Base-by-base conservation (phyloP, 768 basidiomycete genomes). In the Phanerochaete carnosa region DNA sequence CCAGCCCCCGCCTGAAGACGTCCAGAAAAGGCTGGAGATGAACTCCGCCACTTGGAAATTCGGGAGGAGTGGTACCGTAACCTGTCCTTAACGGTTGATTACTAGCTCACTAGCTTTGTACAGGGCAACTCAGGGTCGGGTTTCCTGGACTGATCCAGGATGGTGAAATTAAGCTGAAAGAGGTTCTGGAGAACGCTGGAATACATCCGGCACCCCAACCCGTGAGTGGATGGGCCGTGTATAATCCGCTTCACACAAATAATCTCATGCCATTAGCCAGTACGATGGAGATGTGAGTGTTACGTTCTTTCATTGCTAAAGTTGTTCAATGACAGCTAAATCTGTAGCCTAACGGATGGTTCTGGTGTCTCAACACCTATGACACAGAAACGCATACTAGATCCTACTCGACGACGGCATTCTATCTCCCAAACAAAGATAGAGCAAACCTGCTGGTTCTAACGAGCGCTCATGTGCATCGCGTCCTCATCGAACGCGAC, bases 391-490 rank as follows among this genome's bases (percentile, higher is more conserved):
- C 58, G 22, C 50, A 63, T 29, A 54, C 62, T 22, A 25, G 58
- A 13, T 46, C 46, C 4, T 59, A 60, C 49, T 11, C 58, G 11
- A 59, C 61, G 2, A 63, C 58, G 16, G 66, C 65, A 0, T 70
- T 59, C 56, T 68, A 67, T 33, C 35, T 65, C 3, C 69, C 69
- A 1, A 64, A 67, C 59, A 58, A 61, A 33, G 56, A 60, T 25
- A 64, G 73, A 8, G 55, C 61, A 9, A 77, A 77, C 62, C 63
- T 77, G 26, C 47, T n/a, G 3, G 68, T 74, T 25, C 60, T 75
- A 22, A 55, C 62, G 3, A 45, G 43, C 2, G 73, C 77, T 3
- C 67, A 66, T 9, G 75, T 75, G 15, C 49, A 68, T 13, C 72
- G 70, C 11, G 61, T 75, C 1, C 19, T 72, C 16, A 60, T 65